A percentile compares a stretch with the other conserved stretches of the same genome.
Conservation (phyloP, 768 basidiomycete species). For the Auricularia auricula-judae region DNA sequence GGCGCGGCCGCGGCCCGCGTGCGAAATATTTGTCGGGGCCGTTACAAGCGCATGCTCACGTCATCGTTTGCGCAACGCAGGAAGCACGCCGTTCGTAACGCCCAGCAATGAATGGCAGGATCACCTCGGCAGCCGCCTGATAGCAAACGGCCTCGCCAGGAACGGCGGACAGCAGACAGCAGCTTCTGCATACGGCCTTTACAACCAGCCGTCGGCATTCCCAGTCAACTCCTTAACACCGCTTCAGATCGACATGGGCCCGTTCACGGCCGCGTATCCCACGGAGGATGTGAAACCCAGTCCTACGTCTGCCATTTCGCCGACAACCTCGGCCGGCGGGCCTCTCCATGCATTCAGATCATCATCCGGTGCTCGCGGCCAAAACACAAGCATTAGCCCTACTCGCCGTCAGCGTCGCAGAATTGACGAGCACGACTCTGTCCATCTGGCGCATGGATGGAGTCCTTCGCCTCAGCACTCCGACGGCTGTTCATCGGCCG, state of each 20-base stretch:
- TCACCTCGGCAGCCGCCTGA: neutral
- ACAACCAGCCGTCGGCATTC: neutral
- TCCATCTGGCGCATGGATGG: constrained; percentile 39
- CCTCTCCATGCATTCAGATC: neutral
- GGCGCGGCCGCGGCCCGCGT: neutral
- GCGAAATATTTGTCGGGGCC: too few relatives aligned
- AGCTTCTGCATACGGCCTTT: neutral
- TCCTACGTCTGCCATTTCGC: neutral
- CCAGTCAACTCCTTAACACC: neutral
- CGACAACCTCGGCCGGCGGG: neutral
- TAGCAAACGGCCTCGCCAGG: neutral
- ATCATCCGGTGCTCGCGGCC: neutral
- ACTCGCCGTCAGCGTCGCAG: constrained; percentile 31
- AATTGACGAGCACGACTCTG: constrained; percentile 25
- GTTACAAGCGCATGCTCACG: too few relatives aligned
- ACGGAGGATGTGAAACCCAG: neutral
- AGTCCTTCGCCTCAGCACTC: constrained; percentile 47
- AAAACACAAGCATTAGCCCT: neutral
- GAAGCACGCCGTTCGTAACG: constrained; percentile 26
- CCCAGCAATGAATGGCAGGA: constrained; percentile 10
- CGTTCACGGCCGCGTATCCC: neutral
- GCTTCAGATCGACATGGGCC: neutral
- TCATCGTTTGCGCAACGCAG: neutral
- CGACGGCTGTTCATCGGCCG: constrained; percentile 3
- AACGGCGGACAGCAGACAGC: neutral